A percentile compares a stretch with the other conserved stretches of the same genome.
Conservation (phyloP, 163 green algal species). For the Picocystis sp. region DNA sequence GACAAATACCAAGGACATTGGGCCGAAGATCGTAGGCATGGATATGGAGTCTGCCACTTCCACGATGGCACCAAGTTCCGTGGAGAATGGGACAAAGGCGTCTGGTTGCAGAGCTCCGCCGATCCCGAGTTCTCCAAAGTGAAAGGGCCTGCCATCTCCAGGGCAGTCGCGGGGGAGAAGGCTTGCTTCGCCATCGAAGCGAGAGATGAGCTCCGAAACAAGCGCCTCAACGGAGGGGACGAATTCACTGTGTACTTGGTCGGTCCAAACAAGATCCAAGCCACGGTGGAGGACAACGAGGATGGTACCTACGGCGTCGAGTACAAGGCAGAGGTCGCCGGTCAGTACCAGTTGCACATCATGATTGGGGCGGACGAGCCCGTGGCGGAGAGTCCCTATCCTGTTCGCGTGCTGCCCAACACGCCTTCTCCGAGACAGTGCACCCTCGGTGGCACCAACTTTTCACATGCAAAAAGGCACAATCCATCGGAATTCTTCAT, state of each 20-base stretch:
- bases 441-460: conserved; percentile 13
- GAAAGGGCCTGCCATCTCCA: conserved; percentile 18
- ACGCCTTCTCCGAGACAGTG: conserved; percentile 13
- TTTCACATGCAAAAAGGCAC: background rate
- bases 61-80: conserved; percentile 39
- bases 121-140: conserved; percentile 23
- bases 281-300: conserved; percentile 26
- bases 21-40: conserved; percentile 9
- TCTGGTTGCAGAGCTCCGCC: conserved; percentile 45
- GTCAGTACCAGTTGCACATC: conserved; percentile 37
- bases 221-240: conserved; percentile 39
- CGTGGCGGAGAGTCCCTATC: conserved; percentile 44
- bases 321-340: conserved; percentile 25
- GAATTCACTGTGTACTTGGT: conserved; percentile 28
- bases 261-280: conserved; percentile 6
- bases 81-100: conserved; percentile 42
- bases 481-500: conserved; percentile 9
- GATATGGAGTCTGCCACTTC: conserved; percentile 41
- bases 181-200: conserved; percentile 36
- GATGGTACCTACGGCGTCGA: conserved; percentile 37
- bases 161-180: conserved; percentile 23
- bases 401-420: conserved; percentile 23
- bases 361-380: conserved; percentile 23
- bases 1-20: conserved; percentile 10
- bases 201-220: conserved; percentile 31